Evolutionary conservation across 1,139 yeast genomes (phyloP).

Genomic region (Debaryomyces nepalensis): DNA sequence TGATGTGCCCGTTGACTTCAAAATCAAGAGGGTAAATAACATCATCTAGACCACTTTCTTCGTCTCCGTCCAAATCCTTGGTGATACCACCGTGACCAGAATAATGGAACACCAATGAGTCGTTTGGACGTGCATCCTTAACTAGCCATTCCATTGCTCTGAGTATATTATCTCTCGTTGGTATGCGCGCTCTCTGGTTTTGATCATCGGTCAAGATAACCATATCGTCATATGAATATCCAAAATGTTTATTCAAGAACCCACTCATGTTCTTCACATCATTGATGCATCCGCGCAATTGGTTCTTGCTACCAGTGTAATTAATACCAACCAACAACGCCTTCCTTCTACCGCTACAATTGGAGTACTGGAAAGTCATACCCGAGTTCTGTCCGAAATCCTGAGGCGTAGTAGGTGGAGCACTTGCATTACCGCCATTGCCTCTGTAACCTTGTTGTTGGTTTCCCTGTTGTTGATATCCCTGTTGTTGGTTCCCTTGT

Average conservation of each 20-base stretch:
- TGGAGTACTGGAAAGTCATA: conserved; percentile 66
- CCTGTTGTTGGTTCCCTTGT: conserved; percentile 5
- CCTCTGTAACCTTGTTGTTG: conserved; percentile 15
- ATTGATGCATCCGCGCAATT: conserved; percentile 84
- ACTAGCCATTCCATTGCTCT: conserved; percentile 94
- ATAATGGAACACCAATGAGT: conserved; percentile 82
- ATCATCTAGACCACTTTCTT: conserved; percentile 87
- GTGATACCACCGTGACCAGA: conserved; percentile 95
- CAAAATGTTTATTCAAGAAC: conserved; percentile 60
- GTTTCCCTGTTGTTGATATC: conserved; percentile 15
- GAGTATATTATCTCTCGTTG: conserved; percentile 76
- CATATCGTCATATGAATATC: conserved; percentile 78
- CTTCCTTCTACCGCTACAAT: conserved; percentile 75
- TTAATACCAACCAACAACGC: conserved; percentile 88
- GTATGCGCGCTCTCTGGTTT: conserved; percentile 63
- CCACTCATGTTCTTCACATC: conserved; percentile 69
- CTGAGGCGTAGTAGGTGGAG: conserved; percentile 41
- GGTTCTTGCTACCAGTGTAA: conserved; percentile 74
- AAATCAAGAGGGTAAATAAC: conserved; percentile 92
- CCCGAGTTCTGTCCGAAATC: conserved; percentile 35
- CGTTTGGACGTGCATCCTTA: conserved; percentile 81
- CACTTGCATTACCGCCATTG: conserved; percentile 12
- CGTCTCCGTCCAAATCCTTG: conserved; percentile 83
- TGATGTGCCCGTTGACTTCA: conserved; percentile 69
- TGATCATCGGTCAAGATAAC: conserved; percentile 84